Evolutionary conservation across 805 yeast genomes (phyloP).

Genomic region (Nakazawaea wyomingensis): DNA sequence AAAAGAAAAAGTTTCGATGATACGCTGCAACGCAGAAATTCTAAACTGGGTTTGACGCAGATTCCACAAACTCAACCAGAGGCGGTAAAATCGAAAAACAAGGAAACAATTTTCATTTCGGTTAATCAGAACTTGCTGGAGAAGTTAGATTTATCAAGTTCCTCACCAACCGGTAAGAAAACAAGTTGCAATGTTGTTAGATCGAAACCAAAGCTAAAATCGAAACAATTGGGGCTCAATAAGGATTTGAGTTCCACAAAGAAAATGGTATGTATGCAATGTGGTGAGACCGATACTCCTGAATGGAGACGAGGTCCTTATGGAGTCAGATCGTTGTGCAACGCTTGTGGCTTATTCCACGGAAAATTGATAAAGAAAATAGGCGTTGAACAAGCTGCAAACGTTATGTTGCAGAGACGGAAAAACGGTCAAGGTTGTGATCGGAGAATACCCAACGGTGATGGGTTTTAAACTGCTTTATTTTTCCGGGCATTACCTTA

Average conservation of each 20-base stretch:
- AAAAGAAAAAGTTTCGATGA: neutral
- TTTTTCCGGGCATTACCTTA: too few species aligned
- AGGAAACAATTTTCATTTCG: neutral
- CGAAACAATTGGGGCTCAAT: slow-evolving; percentile 19
- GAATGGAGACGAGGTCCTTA: slow-evolving; percentile 93
- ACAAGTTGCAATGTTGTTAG: neutral
- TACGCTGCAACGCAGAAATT: neutral
- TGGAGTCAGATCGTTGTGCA: slow-evolving; percentile 78
- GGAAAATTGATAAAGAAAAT: slow-evolving; percentile 51
- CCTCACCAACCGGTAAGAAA: neutral
- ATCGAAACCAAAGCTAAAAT: neutral
- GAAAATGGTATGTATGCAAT: slow-evolving; percentile 50
- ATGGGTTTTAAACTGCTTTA: neutral
- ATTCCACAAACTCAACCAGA: too few species aligned
- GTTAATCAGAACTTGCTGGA: neutral
- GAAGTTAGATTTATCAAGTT: neutral
- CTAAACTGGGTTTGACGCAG: too few species aligned
- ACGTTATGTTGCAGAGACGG: slow-evolving; percentile 26
- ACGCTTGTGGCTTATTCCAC: slow-evolving; percentile 85
- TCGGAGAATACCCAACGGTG: slow-evolving; percentile 20
- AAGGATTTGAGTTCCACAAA: slow-evolving; percentile 29
- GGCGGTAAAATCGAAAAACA: neutral
- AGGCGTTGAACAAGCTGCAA: slow-evolving; percentile 38
- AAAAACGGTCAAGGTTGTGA: slow-evolving; percentile 25
- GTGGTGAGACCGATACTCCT: slow-evolving; percentile 73